phyloP scores from a whole-genome alignment of 2,329 filamentous ascomycete species.

The Pyrenophora seminiperda region DNA sequence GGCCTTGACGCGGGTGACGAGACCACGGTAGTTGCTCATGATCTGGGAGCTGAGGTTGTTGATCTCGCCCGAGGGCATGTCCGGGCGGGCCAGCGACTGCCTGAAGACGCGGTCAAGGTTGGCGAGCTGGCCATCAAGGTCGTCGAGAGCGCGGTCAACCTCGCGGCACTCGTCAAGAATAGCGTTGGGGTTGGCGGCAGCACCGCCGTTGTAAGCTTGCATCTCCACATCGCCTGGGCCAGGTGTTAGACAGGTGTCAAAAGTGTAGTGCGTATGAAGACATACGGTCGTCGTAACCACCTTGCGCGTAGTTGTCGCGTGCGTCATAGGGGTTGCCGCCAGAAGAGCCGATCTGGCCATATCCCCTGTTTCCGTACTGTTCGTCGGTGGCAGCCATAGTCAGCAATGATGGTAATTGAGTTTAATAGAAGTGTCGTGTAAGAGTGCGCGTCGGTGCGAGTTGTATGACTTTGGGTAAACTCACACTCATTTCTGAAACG shows the following conservation, averaged over 20 bases:
- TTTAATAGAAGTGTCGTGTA: constrained; percentile 12
- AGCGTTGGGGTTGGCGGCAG: constrained; percentile 65
- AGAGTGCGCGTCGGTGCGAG: constrained; percentile 13
- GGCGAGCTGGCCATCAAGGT: constrained; percentile 73
- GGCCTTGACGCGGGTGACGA: constrained; percentile 78
- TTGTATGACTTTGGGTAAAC: constrained; percentile 25
- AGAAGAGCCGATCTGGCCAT: constrained; percentile 49
- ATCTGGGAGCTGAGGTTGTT: constrained; percentile 77
- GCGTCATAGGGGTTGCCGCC: constrained; percentile 53
- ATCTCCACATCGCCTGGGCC: constrained; percentile 64
- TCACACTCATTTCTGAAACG: constrained; percentile 50
- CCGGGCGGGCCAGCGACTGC: constrained; percentile 74
- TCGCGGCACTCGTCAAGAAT: constrained; percentile 85
- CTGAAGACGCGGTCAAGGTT: constrained; percentile 74
- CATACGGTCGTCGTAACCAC: constrained; percentile 55
- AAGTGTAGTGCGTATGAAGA: constrained; percentile 37
- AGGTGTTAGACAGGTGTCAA: constrained; percentile 25
- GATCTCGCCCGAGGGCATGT: constrained; percentile 72
- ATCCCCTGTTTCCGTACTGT: constrained; percentile 50
- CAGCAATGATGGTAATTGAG: constrained; percentile 15
- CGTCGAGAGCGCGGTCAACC: constrained; percentile 76
- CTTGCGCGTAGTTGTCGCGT: constrained; percentile 47
- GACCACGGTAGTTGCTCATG: constrained; percentile 78
- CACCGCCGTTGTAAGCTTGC: constrained; percentile 59
- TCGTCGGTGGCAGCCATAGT: constrained; percentile 31